These are phyloP conservation scores for Ceratobasidium sp. DNA, from an alignment of 1,284 basidiomycete species.

Conservation along the genomic window DNA sequence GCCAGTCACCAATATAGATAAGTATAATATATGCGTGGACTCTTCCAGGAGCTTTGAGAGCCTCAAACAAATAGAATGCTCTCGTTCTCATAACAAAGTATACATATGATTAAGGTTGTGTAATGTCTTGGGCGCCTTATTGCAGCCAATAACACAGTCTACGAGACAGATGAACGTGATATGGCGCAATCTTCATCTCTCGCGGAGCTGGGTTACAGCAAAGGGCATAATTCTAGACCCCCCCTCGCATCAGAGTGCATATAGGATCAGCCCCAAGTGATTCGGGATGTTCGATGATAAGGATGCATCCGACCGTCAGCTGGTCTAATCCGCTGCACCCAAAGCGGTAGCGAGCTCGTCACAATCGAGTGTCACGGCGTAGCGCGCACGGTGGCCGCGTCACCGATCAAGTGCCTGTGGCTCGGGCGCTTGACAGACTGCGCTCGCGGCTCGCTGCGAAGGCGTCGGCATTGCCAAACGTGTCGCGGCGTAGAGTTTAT, in stretches of 20 bases:
- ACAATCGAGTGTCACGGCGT: neutral
- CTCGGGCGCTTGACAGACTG: neutral
- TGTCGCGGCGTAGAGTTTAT: neutral
- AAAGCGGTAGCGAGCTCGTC: neutral
- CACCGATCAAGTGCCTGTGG: neutral
- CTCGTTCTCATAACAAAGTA: too few species aligned
- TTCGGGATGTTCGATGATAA: neutral
- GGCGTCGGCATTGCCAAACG: neutral
- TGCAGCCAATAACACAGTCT: too few species aligned
- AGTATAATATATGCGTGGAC: too few species aligned
- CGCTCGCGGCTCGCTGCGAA: neutral
- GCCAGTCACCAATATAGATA: too few species aligned
- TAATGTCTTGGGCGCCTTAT: too few species aligned
- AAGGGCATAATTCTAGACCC: neutral
- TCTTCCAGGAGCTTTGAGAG: too few species aligned
- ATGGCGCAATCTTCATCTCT: too few species aligned
- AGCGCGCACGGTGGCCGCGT: neutral
- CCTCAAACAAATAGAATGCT: too few species aligned
- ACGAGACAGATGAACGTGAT: too few species aligned
- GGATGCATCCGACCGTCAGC: neutral
- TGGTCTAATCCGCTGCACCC: neutral
- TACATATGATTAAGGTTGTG: too few species aligned
- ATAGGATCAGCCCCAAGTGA: neutral
- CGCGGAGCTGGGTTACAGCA: too few species aligned
- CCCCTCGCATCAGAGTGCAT: neutral